phyloP scores from a whole-genome alignment of 768 basidiomycete genomes.

The Tulasnella sp. region DNA sequence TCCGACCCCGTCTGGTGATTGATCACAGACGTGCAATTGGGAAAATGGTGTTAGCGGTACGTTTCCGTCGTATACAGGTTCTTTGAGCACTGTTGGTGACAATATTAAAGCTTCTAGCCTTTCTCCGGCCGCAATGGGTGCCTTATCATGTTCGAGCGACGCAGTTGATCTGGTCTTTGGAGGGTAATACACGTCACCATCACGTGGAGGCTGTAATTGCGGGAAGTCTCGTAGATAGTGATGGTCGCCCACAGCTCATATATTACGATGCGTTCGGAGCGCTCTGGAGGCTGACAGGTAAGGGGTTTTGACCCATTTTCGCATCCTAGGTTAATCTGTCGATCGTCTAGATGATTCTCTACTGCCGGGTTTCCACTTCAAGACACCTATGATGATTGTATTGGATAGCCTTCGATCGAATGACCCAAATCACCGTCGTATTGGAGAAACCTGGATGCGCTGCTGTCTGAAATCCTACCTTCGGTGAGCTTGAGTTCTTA shows the following conservation, averaged over 20 bases:
- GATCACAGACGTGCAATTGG: slow-evolving; percentile 44
- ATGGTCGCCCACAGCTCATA: slow-evolving; percentile 36
- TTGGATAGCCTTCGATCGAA: slow-evolving; percentile 71
- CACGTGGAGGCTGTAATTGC: slow-evolving; percentile 75
- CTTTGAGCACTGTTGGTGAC: background rate
- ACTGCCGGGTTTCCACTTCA: slow-evolving; percentile 72
- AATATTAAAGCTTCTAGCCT: slow-evolving; percentile 14
- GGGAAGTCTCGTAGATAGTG: slow-evolving; percentile 49
- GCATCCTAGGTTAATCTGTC: background rate
- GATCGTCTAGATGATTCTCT: slow-evolving; percentile 54
- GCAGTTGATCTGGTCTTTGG: slow-evolving; percentile 70
- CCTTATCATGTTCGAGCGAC: slow-evolving; percentile 75
- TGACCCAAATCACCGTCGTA: slow-evolving; percentile 58
- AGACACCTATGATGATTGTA: slow-evolving; percentile 77
- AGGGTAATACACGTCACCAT: slow-evolving; percentile 39
- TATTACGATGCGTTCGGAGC: slow-evolving; percentile 84
- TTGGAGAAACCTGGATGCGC: slow-evolving; percentile 96
- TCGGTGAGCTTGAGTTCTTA: slow-evolving; percentile 40
- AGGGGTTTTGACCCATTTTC: slow-evolving; percentile 15
- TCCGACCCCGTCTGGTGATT: slow-evolving; percentile 44
- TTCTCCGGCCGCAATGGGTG: slow-evolving; percentile 47
- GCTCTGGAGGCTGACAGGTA: slow-evolving; percentile 83
- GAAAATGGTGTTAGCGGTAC: slow-evolving; percentile 45
- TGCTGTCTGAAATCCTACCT: slow-evolving; percentile 86
- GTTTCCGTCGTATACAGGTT: slow-evolving; percentile 10